Percentiles rank a stretch among this genome's conserved stretches.
phyloP scores from a whole-genome alignment of 345 rosid species.

The Turnera subulata region DNA sequence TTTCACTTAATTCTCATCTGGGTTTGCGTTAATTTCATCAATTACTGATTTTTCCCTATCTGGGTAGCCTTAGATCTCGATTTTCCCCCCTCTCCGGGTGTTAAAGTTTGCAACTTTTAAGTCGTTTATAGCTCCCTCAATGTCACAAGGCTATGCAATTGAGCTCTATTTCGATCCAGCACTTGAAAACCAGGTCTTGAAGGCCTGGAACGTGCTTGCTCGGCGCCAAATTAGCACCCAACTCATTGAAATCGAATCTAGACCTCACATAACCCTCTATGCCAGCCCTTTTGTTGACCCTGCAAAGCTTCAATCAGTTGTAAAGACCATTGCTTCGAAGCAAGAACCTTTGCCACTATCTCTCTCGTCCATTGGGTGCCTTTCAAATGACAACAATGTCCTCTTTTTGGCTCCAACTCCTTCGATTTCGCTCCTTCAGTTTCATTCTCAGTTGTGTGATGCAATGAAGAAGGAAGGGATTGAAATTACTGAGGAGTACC shows the following conservation, averaged over 20 bases:
- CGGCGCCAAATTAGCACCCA: constrained; percentile 96
- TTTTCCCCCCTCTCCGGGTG: constrained; percentile 1
- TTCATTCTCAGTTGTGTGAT: constrained; percentile 68
- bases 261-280: constrained; percentile 89
- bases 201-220: constrained; percentile 98
- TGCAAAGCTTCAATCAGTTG: constrained; percentile 57
- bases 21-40: neutral
- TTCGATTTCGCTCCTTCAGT: constrained; percentile 60
- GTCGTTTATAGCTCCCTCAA: neutral
- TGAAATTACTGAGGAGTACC: constrained; percentile 68
- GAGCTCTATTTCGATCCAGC: constrained; percentile 98
- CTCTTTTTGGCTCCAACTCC: constrained; percentile 83
- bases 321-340: constrained; percentile 57
- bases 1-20: neutral
- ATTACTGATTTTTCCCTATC: neutral
- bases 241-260: constrained; percentile 87
- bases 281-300: constrained; percentile 54
- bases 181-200: constrained; percentile 89
- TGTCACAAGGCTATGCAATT: constrained; percentile 65
- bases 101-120: too few species aligned
- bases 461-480: constrained; percentile 76
- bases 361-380: constrained; percentile 67
- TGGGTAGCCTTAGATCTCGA: constrained; percentile 4
- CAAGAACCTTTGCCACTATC: constrained; percentile 68
- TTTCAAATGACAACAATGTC: constrained; percentile 55